phyloP scores from a whole-genome alignment of 345 rosid species.

The Eucalyptus globulus region DNA sequence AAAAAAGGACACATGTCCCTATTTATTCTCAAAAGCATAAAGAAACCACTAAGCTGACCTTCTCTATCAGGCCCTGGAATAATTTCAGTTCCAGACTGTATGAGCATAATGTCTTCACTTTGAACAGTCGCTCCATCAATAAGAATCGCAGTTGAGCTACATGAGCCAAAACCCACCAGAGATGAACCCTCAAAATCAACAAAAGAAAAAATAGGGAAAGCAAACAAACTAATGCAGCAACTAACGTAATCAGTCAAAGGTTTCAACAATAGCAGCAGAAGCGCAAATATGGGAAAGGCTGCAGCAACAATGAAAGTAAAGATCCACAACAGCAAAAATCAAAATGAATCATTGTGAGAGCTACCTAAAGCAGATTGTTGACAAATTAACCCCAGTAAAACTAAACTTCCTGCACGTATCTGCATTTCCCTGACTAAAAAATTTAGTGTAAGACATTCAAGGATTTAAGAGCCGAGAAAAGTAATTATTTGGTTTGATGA shows the following conservation, averaged over 20 bases:
- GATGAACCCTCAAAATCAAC: neutral
- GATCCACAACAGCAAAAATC: neutral
- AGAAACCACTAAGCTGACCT: slow-evolving; percentile 26
- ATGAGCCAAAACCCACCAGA: neutral
- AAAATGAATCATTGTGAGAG: neutral
- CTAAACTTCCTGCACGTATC: neutral
- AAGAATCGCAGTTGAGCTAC: slow-evolving; percentile 47
- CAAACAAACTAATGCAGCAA: neutral
- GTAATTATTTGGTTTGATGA: neutral
- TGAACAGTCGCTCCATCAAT: slow-evolving; percentile 42
- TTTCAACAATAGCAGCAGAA: neutral
- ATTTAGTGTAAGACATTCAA: neutral
- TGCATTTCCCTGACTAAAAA: neutral
- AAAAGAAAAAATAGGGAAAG: neutral
- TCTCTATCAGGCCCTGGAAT: slow-evolving; percentile 41
- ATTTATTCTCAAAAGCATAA: neutral
- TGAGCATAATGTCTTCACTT: slow-evolving; percentile 28
- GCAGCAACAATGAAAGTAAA: neutral
- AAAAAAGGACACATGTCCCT: neutral
- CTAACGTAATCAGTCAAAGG: neutral
- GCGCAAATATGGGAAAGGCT: neutral
- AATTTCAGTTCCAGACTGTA: slow-evolving; percentile 61
- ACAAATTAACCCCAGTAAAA: neutral
- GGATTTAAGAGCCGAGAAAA: neutral
- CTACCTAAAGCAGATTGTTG: neutral